Evolutionary conservation across 768 basidiomycete species (phyloP), one percentile per base, ranked within the genome.

Genomic region (Suillus plorans): DNA sequence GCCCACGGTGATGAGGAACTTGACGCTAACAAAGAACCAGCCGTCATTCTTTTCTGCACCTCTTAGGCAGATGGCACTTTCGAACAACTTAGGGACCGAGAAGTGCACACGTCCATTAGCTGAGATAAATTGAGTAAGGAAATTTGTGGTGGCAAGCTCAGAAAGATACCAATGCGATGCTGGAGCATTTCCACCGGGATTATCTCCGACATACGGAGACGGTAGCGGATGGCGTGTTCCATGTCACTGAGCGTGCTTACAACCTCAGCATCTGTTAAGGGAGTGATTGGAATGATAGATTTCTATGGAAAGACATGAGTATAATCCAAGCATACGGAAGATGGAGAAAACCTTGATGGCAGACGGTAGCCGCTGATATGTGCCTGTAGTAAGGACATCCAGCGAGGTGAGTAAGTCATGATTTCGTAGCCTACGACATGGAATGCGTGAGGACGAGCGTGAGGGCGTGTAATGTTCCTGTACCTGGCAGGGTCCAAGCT

Each of bases 361-460:
- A 2, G 87, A 84, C 20, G 97, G 95, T 18, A 99, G 84, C 34
- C 94, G 83, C 45, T 87, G 81, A 72, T 98, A 99, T 18, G 91
- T 89, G 0, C 95, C 96, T 14, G 88, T 89, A 2, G 91, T 91
- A 39, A 97, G 81, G 62, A 98, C 91, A 69, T 95, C 91, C 44
- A 98, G 79, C 28, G 96, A 96, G 1, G 95, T 97, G 5, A 95
- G 83, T 28, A 98, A 80, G 76, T 99, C 97, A 66, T 96, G 94
- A 77, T 98, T 98, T 63, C 96, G 89, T 22, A 95, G 84, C 72
- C 96, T 94, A 70, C 6, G 14, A 5, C 12, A 39, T 22, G 13
- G 12, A 45, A 68, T 34, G 65, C 56, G 39, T 50, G 8, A 60
- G 25, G 31, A 49, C 4, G 28, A 55, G 9, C 31, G 25, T 18